phyloP scores from a whole-genome alignment of 345 rosid genomes.

The Populus tremula region DNA sequence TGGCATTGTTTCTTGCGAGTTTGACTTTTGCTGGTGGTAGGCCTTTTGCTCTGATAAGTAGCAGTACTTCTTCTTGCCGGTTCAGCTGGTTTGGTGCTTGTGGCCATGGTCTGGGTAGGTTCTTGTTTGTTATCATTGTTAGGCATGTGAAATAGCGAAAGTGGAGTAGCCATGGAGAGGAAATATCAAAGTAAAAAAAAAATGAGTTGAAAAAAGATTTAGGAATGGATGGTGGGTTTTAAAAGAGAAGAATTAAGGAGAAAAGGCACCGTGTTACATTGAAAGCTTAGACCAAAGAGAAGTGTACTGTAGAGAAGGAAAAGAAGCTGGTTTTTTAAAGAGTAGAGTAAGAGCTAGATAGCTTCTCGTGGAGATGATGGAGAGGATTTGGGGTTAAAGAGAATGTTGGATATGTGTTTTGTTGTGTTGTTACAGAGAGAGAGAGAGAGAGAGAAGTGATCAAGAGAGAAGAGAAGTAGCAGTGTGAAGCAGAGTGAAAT shows the following conservation, averaged over 20 bases:
- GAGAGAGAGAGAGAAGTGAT: not conserved
- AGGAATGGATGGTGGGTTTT: not conserved
- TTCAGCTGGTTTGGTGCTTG: not conserved
- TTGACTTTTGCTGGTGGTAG: slow-evolving; percentile 6
- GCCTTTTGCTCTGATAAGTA: slow-evolving; percentile 12
- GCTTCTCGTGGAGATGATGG: not conserved
- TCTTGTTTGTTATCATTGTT: not conserved
- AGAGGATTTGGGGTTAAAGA: not conserved
- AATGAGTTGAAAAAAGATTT: no score
- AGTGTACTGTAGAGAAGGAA: not conserved
- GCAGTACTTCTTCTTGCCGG: not conserved
- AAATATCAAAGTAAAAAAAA: not conserved
- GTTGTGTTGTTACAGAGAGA: not conserved
- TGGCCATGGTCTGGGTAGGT: slow-evolving; percentile 18
- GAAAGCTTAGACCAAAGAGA: not conserved
- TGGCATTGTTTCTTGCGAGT: slow-evolving; percentile 47
- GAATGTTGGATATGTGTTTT: not conserved
- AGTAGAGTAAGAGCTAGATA: not conserved
- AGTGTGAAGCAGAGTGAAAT: slow-evolving; percentile 4
- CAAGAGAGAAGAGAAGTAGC: not conserved
- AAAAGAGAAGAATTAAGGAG: not conserved
- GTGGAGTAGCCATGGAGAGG: slow-evolving; percentile 12
- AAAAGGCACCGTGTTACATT: not conserved
- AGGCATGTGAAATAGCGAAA: slow-evolving; percentile 7
- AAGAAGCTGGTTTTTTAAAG: not conserved